phyloP scores from a whole-genome alignment of 2,329 filamentous ascomycete species.

The Penicillium glabrum region DNA sequence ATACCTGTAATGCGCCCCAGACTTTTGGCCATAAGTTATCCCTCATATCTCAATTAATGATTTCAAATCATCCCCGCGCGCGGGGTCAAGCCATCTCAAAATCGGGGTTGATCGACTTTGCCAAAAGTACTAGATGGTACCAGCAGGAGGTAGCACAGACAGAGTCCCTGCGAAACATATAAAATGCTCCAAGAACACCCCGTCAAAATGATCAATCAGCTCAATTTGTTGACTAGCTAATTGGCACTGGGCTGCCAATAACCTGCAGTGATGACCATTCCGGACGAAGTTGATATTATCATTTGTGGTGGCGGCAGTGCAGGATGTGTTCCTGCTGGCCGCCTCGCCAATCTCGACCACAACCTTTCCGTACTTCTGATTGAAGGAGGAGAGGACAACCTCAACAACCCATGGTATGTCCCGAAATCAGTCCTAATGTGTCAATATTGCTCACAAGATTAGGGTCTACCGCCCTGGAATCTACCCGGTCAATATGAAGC shows the following conservation, averaged over 20 bases:
- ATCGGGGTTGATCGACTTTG: background rate
- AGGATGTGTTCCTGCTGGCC: slow-evolving; percentile 42
- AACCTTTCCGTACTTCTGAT: slow-evolving; percentile 70
- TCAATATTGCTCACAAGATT: background rate
- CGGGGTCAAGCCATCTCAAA: background rate
- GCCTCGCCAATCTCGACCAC: slow-evolving; percentile 72
- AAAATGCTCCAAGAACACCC: background rate
- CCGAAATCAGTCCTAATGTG: background rate
- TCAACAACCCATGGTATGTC: slow-evolving; percentile 68
- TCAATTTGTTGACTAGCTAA: background rate
- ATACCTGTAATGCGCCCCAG: no score
- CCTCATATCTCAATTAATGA: background rate
- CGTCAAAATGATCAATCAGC: background rate
- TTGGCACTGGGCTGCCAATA: background rate
- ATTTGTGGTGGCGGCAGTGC: slow-evolving; percentile 72
- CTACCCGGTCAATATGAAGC: slow-evolving; percentile 75
- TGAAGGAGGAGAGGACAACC: slow-evolving; percentile 69
- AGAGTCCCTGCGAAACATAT: background rate
- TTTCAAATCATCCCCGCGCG: background rate
- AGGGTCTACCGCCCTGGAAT: slow-evolving; percentile 73
- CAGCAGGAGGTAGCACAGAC: background rate
- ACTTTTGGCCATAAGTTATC: background rate
- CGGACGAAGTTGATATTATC: slow-evolving; percentile 79
- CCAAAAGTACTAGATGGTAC: background rate
- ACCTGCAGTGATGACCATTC: slow-evolving; percentile 55